Conservation (phyloP, 1,284 basidiomycete genomes). For the Tilletia walkeri region DNA sequence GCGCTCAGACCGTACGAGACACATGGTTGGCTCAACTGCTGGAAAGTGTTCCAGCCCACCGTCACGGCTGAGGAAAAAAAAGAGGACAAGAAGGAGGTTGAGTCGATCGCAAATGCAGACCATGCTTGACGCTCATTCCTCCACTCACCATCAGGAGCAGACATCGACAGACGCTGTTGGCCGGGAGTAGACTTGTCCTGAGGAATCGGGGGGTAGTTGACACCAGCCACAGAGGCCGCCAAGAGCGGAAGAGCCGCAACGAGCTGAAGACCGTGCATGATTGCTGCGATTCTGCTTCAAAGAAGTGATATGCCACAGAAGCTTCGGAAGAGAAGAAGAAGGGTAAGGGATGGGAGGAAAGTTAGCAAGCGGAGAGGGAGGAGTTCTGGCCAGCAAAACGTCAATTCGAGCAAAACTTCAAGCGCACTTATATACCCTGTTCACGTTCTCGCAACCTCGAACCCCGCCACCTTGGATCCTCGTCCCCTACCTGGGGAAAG, state of each 20-base stretch:
- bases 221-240: conserved; percentile 2
- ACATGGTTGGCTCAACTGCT: conserved; percentile 27
- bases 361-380: too few species aligned
- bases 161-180: conserved; percentile 33
- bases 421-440: too few species aligned
- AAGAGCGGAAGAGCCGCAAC: background rate
- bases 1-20: conserved; percentile 31
- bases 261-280: background rate
- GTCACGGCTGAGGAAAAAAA: conserved; percentile 24
- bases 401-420: too few species aligned
- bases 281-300: too few species aligned
- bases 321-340: too few species aligned
- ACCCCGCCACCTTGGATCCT: too few species aligned
- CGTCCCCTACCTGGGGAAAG: too few species aligned
- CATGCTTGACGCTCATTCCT: background rate
- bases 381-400: too few species aligned
- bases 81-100: background rate
- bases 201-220: conserved; percentile 20
- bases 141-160: conserved; percentile 24
- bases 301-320: too few species aligned
- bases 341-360: too few species aligned
- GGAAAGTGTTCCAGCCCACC: conserved; percentile 42
- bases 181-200: conserved; percentile 37
- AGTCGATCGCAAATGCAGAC: background rate
- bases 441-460: too few species aligned